phyloP scores from a whole-genome alignment of 2,329 filamentous ascomycete species.

The Fusarium brevicatenulatum region DNA sequence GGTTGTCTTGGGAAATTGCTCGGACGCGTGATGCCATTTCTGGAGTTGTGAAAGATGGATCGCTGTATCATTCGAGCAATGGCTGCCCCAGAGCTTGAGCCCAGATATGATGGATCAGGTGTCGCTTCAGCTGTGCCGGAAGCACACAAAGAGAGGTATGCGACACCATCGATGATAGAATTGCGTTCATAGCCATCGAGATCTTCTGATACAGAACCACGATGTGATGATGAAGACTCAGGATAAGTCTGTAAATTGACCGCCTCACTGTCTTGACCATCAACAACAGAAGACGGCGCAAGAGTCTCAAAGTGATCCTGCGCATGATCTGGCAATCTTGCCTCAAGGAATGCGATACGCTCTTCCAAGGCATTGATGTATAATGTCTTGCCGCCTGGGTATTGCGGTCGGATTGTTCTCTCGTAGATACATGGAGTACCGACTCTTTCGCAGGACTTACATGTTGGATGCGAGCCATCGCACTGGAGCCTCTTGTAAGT shows the following conservation, averaged over 20 bases:
- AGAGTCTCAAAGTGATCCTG: background rate
- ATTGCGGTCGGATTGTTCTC: background rate
- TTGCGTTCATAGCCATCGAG: rapidly evolving
- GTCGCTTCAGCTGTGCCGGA: background rate
- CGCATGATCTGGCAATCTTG: background rate
- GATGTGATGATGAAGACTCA: background rate
- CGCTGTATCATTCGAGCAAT: background rate
- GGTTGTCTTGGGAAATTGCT: background rate
- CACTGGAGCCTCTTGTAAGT: background rate
- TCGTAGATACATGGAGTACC: background rate
- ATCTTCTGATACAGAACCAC: rapidly evolving
- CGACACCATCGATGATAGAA: background rate
- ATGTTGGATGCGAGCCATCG: background rate
- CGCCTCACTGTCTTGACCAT: background rate
- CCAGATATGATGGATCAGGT: background rate
- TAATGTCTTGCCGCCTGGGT: background rate
- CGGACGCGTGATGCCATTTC: background rate
- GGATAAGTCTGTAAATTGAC: rapidly evolving
- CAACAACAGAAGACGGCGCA: background rate
- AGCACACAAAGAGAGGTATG: background rate
- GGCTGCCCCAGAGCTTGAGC: background rate
- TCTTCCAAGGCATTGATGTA: background rate
- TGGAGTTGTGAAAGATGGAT: background rate
- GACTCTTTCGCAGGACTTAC: background rate
- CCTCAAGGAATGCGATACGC: background rate